Evolutionary conservation across 257 asterid genomes (phyloP).

Genomic region (Osmanthus fragrans): DNA sequence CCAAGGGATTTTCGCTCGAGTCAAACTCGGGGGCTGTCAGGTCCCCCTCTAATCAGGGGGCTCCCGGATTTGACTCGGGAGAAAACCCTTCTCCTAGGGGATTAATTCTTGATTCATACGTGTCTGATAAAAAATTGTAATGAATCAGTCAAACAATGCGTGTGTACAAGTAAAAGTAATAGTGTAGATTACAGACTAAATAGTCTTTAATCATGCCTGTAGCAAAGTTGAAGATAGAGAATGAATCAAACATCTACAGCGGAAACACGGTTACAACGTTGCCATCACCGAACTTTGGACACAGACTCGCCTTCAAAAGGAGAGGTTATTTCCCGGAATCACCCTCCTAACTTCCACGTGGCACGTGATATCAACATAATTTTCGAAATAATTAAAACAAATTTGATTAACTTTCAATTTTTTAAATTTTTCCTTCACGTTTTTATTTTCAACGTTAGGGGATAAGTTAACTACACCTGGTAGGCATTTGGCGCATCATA

Average conservation of each 20-base stretch:
- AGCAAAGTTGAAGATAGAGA: neutral
- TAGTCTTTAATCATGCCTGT: too few species aligned
- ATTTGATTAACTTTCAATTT: too few species aligned
- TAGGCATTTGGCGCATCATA: too few species aligned
- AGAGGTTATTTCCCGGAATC: slow-evolving; percentile 3
- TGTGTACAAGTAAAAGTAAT: neutral
- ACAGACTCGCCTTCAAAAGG: neutral
- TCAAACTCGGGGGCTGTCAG: too few species aligned
- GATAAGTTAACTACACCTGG: too few species aligned
- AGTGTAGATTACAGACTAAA: too few species aligned
- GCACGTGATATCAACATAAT: neutral
- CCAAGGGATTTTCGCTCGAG: too few species aligned
- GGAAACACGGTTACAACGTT: neutral
- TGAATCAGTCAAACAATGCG: slow-evolving; percentile 37
- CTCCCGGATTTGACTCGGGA: too few species aligned
- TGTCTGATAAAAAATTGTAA: neutral
- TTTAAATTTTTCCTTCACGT: too few species aligned
- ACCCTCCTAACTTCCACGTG: neutral
- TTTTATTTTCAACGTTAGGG: too few species aligned
- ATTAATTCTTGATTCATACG: neutral
- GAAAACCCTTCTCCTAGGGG: too few species aligned
- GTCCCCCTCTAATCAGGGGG: too few species aligned
- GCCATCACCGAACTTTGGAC: neutral
- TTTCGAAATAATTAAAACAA: neutral
- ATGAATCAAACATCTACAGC: slow-evolving; percentile 16